phyloP scores from a whole-genome alignment of 2,329 filamentous ascomycete species.

The Colletotrichum theobromicola region DNA sequence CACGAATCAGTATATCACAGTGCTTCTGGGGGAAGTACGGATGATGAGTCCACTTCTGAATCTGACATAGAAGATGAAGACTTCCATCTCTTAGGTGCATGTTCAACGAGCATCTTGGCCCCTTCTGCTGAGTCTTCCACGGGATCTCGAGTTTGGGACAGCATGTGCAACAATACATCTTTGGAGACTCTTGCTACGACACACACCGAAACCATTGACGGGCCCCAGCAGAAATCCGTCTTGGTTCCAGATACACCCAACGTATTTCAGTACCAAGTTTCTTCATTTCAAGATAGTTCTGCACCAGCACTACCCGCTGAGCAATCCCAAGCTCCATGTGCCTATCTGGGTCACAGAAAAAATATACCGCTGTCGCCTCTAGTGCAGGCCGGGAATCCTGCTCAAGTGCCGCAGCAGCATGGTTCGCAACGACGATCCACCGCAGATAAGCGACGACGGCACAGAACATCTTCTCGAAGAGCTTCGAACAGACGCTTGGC shows the following conservation, averaged over 20 bases:
- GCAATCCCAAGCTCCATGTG: background rate
- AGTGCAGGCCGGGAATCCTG: background rate
- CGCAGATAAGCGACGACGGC: background rate
- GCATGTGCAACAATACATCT: background rate
- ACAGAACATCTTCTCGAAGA: background rate
- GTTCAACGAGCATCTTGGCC: background rate
- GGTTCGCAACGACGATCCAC: background rate
- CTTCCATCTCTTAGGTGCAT: background rate
- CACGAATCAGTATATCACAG: background rate
- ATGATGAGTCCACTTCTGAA: background rate
- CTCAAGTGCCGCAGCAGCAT: background rate
- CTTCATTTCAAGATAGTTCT: background rate
- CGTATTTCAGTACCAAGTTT: background rate
- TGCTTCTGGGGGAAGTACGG: background rate
- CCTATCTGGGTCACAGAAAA: background rate
- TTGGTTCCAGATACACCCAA: background rate
- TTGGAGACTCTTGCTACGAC: background rate
- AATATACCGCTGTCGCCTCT: background rate
- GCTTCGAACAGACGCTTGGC: background rate
- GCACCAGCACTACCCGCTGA: background rate
- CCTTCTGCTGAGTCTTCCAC: background rate
- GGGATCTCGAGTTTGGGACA: background rate
- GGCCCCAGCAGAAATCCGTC: background rate
- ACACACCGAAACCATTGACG: background rate
- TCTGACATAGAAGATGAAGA: background rate